Evolutionary conservation across 2,329 filamentous ascomycete genomes (phyloP).

Genomic region (Fusarium compactum): DNA sequence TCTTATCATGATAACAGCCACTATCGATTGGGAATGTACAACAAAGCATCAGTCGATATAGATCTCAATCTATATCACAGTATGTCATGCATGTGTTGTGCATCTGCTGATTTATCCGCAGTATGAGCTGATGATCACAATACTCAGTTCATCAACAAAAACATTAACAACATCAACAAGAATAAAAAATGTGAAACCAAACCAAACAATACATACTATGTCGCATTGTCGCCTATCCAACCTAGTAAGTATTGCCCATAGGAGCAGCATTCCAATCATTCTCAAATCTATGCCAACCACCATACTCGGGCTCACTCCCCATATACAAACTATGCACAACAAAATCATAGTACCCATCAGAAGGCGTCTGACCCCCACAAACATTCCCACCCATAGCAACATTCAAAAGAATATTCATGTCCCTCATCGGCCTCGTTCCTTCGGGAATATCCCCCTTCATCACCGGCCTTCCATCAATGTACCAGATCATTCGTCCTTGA

Average conservation of each 20-base stretch:
- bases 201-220: neutral
- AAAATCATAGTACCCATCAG: constrained; percentile 68
- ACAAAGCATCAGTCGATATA: constrained; percentile 1
- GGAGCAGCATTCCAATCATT: constrained; percentile 58
- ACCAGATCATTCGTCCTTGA: constrained; percentile 67
- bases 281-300: constrained; percentile 68
- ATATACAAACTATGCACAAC: constrained; percentile 65
- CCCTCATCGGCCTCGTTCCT: constrained; percentile 66
- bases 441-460: constrained; percentile 67
- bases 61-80: constrained; percentile 5
- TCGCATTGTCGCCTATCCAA: neutral
- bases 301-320: constrained; percentile 62
- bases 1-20: neutral
- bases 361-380: constrained; percentile 63
- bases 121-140: neutral
- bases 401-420: constrained; percentile 69
- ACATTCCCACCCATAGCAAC: constrained; percentile 73
- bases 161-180: neutral
- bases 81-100: neutral
- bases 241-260: constrained; percentile 51
- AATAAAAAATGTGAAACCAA: neutral
- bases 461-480: constrained; percentile 67
- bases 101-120: neutral
- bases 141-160: neutral
- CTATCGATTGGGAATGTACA: neutral